Evolutionary conservation across 2,329 filamentous ascomycete species (phyloP).

Genomic region (Talaromyces funiculosus): DNA sequence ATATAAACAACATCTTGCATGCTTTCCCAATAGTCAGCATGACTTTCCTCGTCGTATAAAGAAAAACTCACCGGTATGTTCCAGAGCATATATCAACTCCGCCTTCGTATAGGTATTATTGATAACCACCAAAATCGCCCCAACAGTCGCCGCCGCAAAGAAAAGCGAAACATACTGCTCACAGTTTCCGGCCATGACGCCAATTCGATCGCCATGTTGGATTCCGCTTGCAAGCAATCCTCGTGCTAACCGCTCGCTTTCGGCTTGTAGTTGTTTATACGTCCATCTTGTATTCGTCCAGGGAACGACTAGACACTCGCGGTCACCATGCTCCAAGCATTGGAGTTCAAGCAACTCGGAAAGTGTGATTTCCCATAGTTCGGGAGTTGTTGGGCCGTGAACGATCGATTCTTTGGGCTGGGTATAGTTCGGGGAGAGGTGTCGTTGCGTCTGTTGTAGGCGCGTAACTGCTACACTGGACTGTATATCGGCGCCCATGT

Average conservation of each 20-base stretch:
- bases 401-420: constrained; percentile 49
- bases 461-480: constrained; percentile 16
- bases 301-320: constrained; percentile 66
- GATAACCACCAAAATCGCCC: constrained; percentile 66
- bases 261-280: constrained; percentile 59
- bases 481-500: constrained; percentile 9
- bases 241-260: constrained; percentile 57
- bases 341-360: constrained; percentile 68
- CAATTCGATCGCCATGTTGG: constrained; percentile 62
- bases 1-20: constrained; percentile 69
- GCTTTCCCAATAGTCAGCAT: constrained; percentile 36
- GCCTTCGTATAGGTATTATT: constrained; percentile 76
- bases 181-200: constrained; percentile 64
- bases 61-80: constrained; percentile 56
- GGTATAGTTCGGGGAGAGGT: constrained; percentile 25
- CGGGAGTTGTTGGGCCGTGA: constrained; percentile 62
- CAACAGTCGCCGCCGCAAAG: constrained; percentile 63
- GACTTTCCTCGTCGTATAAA: no score
- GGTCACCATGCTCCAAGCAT: constrained; percentile 57
- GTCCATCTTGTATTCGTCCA: constrained; percentile 73
- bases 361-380: constrained; percentile 65
- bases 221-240: constrained; percentile 64
- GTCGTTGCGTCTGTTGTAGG: constrained; percentile 20
- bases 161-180: constrained; percentile 60
- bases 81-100: constrained; percentile 65